These are phyloP conservation scores for Westerdykella ornata DNA, from an alignment of 2,329 filamentous ascomycete genomes.

Conservation along the genomic window DNA sequence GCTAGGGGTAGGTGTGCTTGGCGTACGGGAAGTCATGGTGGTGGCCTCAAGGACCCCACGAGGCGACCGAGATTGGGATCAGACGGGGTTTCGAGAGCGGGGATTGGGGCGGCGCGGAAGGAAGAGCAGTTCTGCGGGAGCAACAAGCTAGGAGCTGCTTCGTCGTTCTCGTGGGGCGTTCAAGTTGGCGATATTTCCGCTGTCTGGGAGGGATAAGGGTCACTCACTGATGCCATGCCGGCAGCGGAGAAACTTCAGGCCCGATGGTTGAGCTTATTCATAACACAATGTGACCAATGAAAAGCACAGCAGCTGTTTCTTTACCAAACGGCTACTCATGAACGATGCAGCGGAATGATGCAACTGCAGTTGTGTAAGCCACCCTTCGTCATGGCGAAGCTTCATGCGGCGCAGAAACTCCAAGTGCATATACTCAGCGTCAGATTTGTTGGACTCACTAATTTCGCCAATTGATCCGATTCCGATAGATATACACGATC, in stretches of 20 bases:
- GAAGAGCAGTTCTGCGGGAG: conserved; percentile 5
- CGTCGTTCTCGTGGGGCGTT: background rate
- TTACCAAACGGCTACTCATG: too few relatives aligned
- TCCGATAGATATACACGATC: too few relatives aligned
- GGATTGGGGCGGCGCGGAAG: background rate
- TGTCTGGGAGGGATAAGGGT: background rate
- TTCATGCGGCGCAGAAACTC: too few relatives aligned
- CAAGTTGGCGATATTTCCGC: background rate
- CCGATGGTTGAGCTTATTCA: too few relatives aligned
- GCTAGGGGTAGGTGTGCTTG: conserved; percentile 19
- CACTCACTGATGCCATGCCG: background rate
- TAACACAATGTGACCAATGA: too few relatives aligned
- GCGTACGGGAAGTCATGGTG: conserved; percentile 53
- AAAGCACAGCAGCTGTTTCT: too few relatives aligned
- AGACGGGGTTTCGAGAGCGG: conserved; percentile 2
- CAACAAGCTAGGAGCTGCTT: background rate
- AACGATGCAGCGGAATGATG: too few relatives aligned
- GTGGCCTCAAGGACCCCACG: conserved; percentile 47
- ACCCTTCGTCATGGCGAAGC: too few relatives aligned
- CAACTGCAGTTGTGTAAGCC: too few relatives aligned
- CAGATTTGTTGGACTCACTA: too few relatives aligned
- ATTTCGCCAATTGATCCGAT: too few relatives aligned
- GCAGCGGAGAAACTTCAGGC: background rate
- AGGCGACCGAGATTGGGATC: conserved; percentile 22
- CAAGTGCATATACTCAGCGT: too few relatives aligned